Evolutionary conservation across 1,284 basidiomycete genomes (phyloP).

Genomic region (Coriolopsis trogii): DNA sequence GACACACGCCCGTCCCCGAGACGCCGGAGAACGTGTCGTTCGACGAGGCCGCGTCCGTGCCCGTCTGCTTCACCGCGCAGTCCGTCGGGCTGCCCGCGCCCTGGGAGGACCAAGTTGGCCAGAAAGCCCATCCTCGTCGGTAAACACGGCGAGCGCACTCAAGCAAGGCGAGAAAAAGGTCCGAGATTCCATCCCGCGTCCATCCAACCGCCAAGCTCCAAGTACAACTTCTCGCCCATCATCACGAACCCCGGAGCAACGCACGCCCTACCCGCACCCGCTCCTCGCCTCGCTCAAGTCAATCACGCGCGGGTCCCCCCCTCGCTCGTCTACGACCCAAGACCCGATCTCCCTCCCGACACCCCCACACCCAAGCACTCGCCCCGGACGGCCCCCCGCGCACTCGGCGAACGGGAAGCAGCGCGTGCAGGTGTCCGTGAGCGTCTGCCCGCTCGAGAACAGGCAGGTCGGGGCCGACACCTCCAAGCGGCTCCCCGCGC

Average conservation of each 20-base stretch:
- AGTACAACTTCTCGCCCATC: slow-evolving; percentile 48
- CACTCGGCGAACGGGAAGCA: slow-evolving; percentile 17
- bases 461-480: slow-evolving; percentile 8
- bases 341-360: slow-evolving; percentile 24
- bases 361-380: slow-evolving; percentile 31
- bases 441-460: slow-evolving; percentile 1
- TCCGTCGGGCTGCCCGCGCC: slow-evolving; percentile 28
- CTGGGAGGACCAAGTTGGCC: slow-evolving; percentile 30
- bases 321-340: slow-evolving; percentile 46
- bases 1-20: no score
- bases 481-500: slow-evolving; percentile 11
- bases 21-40: slow-evolving; percentile 33
- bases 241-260: slow-evolving; percentile 58
- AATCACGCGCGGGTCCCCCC: slow-evolving; percentile 16
- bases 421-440: slow-evolving; percentile 14
- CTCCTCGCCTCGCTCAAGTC: slow-evolving; percentile 35
- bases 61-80: no score
- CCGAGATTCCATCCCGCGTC: not conserved
- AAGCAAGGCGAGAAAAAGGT: not conserved
- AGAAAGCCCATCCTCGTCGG: slow-evolving; percentile 38
- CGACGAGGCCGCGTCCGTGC: slow-evolving; percentile 36
- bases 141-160: slow-evolving; percentile 32
- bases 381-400: slow-evolving; percentile 29
- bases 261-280: slow-evolving; percentile 45
- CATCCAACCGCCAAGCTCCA: slow-evolving; percentile 40